These are phyloP conservation scores for Monosporozyma aerobia DNA, from an alignment of 805 yeast species.

Conservation along the genomic window DNA sequence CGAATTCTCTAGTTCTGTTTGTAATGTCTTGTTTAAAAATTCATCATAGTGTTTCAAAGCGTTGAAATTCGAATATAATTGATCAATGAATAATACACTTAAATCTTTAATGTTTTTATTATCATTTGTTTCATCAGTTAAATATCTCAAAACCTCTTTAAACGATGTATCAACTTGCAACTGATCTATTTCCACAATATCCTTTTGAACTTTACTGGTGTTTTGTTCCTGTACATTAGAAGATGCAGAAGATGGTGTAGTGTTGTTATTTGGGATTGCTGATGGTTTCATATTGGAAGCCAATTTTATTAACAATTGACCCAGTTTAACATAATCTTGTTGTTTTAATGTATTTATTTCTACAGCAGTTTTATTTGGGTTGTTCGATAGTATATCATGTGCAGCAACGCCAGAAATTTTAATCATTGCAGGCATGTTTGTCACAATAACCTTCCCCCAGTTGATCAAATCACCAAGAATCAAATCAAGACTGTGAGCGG, in stretches of 20 bases:
- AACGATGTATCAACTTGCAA: conserved; percentile 36
- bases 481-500: conserved; percentile 56
- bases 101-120: conserved; percentile 28
- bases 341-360: conserved; percentile 32
- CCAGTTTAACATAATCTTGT: conserved; percentile 52
- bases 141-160: conserved; percentile 35
- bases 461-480: conserved; percentile 45
- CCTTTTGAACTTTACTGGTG: not conserved
- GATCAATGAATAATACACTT: conserved; percentile 35
- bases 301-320: conserved; percentile 35
- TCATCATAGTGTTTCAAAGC: conserved; percentile 46
- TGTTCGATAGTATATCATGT: conserved; percentile 44
- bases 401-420: conserved; percentile 66
- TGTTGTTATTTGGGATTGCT: not conserved
- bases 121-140: conserved; percentile 22
- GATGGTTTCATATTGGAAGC: conserved; percentile 16
- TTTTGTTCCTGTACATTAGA: conserved; percentile 1
- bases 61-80: conserved; percentile 31
- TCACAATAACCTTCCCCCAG: conserved; percentile 61
- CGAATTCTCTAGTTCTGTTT: conserved; percentile 78
- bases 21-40: conserved; percentile 49
- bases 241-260: not conserved
- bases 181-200: conserved; percentile 4
- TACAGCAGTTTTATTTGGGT: not conserved
- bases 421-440: conserved; percentile 57